Evolutionary conservation across 2,329 filamentous ascomycete genomes (phyloP).

Genomic region (Metarhizium anisopliae): DNA sequence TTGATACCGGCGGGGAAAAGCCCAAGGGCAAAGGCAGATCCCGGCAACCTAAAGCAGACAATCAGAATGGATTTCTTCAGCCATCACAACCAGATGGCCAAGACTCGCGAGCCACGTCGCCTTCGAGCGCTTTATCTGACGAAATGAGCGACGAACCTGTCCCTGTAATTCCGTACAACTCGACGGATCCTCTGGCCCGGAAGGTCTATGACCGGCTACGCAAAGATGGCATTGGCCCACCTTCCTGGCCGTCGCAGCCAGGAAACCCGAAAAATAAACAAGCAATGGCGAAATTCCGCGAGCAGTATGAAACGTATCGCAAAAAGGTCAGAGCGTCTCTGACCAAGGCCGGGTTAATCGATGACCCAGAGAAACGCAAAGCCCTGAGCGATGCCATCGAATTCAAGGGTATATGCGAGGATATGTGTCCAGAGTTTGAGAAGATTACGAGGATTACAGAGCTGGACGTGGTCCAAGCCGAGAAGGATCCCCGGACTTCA

Average conservation of each 20-base stretch:
- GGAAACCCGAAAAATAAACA: constrained; percentile 41
- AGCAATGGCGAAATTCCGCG: constrained; percentile 45
- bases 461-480: constrained; percentile 45
- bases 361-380: constrained; percentile 56
- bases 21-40: constrained; percentile 6
- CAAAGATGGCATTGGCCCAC: constrained; percentile 45
- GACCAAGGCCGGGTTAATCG: constrained; percentile 51
- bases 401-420: constrained; percentile 59
- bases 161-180: constrained; percentile 9
- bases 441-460: constrained; percentile 54
- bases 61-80: constrained; percentile 4
- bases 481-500: constrained; percentile 37
- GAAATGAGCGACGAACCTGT: constrained; percentile 4
- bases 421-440: constrained; percentile 63
- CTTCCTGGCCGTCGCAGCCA: constrained; percentile 46
- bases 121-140: constrained; percentile 15
- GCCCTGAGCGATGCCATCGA: constrained; percentile 54
- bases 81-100: constrained; percentile 1
- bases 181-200: constrained; percentile 33
- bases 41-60: constrained; percentile 1
- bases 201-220: constrained; percentile 43
- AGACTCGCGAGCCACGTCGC: constrained; percentile 16
- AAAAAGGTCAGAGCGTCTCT: constrained; percentile 46
- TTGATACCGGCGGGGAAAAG: constrained; percentile 12
- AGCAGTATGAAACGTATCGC: constrained; percentile 48